Base-by-base conservation (phyloP, 2,329 filamentous ascomycete species). In the Chrysoporthe austroafricana region DNA sequence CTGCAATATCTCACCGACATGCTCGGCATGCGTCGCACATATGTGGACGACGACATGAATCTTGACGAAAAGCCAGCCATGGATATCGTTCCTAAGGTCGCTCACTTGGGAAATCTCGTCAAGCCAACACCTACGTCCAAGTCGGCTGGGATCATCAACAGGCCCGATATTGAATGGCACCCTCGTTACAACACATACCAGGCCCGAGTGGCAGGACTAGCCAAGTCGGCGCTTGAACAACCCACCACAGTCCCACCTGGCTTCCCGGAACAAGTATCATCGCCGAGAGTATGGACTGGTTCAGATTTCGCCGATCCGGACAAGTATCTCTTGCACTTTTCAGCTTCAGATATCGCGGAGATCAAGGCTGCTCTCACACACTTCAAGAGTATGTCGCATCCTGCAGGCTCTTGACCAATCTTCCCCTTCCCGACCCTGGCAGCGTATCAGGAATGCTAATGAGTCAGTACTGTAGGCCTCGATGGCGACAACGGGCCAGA, bases 141-240 rank as follows among this genome's bases (percentile, higher is more conserved):
- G 42, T 43, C 13, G 13, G 42, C 42, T 43, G 42, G 4, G 42
- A 43, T 43, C 13, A 43, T 43, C 42, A 43, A 43, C 13, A 43
- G 50, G 50, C 72, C 72, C 6, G 68, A 73, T 32, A 73, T 73
- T 48, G 69, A 69, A 5, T 73, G 72, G 72, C 69, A 72, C 34
- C 72, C 72, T 14, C 70, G 69, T 3, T 71, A 68, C 68, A 72
- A 73, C 64, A 66, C 70, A 32, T 73, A 65, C 69, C 70, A 68
- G 56, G 69, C 72, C 54, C 70, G 72, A 8, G 72, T 72, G 21
- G 70, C 70, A 65, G 61, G 57, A 11, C 68, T 73, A 48, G 68
- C 66, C 42, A 57, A 42, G 0, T 67, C 70, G 36, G 44, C 68
- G 43, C 69, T 64, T 2, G 58, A 73, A 59, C 71, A 71, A 14